Evolutionary conservation across 805 yeast species (phyloP), one percentile per base, ranked within the genome.

Genomic region (Wickerhamomyces alni): DNA sequence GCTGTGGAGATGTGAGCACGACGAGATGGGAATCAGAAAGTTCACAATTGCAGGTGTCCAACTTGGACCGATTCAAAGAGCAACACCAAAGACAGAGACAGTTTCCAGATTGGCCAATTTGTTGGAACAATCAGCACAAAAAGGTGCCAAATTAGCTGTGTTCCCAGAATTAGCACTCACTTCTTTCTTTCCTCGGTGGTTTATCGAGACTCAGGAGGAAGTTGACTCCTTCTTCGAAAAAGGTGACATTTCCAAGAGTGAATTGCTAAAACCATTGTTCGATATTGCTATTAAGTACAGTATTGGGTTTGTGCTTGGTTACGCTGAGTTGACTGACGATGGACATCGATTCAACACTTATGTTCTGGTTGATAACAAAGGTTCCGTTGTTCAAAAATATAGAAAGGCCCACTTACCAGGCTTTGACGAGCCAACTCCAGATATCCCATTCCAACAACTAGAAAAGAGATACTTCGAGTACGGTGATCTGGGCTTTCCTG

Each of bases 381-480:
- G 65, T 7, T 39, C 47, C 12, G 34, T 53, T 9, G 52, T 62
- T 5, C 52, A 51, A 34, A 64, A 63, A 44, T 57, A 64, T 46
- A 56, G 69, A 46, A 63, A 64, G 41, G 60, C 63, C 19, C 67
- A 64, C 39, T 42, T 64, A 17, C 69, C 69, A 24, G 69, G 68
- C 2, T 59, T 54, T 35, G 47, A 38, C 19, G 66, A 63, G 18
- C 68, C 69, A 36, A 56, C 58, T n/a, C 54, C 47, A 32, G 57
- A 57, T 8, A 45, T 57, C 28, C 50, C 49, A 24, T 60, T 56
- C 38, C 67, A 65, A 45, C 69, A 65, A 45, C 46, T 65, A 32
- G 69, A 65, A 40, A 62, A 63, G 43, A 55, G 66, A 41, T 64
- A 65, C 43, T 65, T 64, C 35, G 59, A 58, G 36, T 57, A 59